Base-by-base conservation (phyloP, 2,329 filamentous ascomycete genomes). In the Alternaria ventricosa region DNA sequence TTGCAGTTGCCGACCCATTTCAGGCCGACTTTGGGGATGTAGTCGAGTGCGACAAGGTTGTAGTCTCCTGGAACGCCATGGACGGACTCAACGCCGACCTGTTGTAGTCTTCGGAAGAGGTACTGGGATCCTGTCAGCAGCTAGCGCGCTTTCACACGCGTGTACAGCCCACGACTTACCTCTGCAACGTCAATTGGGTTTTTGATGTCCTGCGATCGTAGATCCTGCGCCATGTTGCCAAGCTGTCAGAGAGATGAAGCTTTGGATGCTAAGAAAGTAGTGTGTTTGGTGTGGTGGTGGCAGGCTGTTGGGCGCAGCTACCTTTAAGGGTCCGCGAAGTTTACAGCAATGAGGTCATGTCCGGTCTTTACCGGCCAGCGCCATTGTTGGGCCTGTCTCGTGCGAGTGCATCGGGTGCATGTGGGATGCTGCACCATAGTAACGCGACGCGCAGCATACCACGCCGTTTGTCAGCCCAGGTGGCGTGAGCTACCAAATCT, bases 1-100 rank as follows among this genome's bases (percentile, higher is more conserved):
- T 89, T 89, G 75, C 83, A 85, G 72, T 88, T 89, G 65, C 87
- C 87, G 5, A 88, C 85, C 87, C 87, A 89, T 49, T 82, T 76
- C 22, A 89, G 78, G 13, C 83, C 86, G 53, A 78, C 80, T 60
- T 86, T 85, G 23, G 84, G 80, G 18, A 89, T 75, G 70, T 88
- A 88, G 75, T 89, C 87, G 58, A 89, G 80, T 25, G 86, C 84
- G 10, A 82, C 82, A 57, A 82, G 77, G 56, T 83, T 82, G 73
- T 81, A 82, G 71, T 82, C 81, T 56, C 79, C 74, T 15, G 78
- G 77, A 9, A 87, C 82, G 18, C 86, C 85, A 59, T 85, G 84
- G 41, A 84, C 64, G 4, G 81, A 81, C 23, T 77, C 72, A 23
- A 84, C 77, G 36, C 82, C 82, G 22, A 84, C 77, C 64, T 84